Conservation (phyloP, 441 rosid species). For the Codiaeum variegatum region DNA sequence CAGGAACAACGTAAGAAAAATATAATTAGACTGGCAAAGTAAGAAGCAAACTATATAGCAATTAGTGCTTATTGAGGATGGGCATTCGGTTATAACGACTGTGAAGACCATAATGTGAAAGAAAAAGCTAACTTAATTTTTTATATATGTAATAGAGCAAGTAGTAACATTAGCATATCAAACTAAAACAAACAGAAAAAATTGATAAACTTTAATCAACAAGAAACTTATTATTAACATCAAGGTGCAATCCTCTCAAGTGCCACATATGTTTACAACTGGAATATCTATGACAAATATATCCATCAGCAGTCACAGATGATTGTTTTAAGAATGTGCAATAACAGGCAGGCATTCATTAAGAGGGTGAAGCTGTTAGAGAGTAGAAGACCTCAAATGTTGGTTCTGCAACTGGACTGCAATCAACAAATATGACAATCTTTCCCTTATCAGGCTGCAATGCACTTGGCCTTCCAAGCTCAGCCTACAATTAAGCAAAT, state of each 20-base stretch:
- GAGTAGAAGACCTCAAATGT: conserved; percentile 54
- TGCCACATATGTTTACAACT: not conserved
- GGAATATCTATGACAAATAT: not conserved
- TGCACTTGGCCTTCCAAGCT: conserved; percentile 76
- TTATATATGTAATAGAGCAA: not conserved
- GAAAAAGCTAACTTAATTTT: no score
- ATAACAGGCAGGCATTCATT: conserved; percentile 2
- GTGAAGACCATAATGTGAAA: not conserved
- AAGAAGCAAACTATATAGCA: not conserved
- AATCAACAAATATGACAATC: conserved; percentile 64
- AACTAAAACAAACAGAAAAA: not conserved
- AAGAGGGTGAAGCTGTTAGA: not conserved
- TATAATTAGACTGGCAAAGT: not conserved
- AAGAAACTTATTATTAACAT: not conserved
- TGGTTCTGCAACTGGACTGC: conserved; percentile 84
- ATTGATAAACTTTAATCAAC: not conserved
- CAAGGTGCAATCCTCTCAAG: not conserved
- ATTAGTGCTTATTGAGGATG: no score
- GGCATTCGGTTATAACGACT: not conserved
- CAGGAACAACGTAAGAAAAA: conserved; percentile 16
- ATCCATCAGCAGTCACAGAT: not conserved
- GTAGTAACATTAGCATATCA: not conserved
- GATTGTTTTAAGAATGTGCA: not conserved
- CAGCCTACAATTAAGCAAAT: conserved; percentile 48
- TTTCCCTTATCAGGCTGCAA: conserved; percentile 75